phyloP scores from a whole-genome alignment of 1,284 basidiomycete species.

The Apiotrichum domesticum region DNA sequence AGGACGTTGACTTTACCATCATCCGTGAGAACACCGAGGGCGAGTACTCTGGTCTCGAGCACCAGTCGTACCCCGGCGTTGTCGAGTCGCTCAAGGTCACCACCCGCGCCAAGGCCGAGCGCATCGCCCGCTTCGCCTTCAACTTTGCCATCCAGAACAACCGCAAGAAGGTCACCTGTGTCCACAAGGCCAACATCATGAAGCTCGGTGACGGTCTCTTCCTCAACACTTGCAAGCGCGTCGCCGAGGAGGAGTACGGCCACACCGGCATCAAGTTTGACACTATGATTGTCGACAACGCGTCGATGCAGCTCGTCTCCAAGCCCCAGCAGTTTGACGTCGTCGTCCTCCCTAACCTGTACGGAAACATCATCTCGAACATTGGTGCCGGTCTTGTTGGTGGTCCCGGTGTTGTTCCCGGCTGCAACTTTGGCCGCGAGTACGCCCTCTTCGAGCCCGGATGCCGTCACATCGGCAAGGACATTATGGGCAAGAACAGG shows the following conservation, averaged over 20 bases:
- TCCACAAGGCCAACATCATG: constrained; percentile 99
- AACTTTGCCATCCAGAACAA: constrained; percentile 99
- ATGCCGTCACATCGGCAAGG: constrained; percentile 95
- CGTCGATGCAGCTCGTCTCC: constrained; percentile 97
- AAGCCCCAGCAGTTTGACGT: constrained; percentile 71
- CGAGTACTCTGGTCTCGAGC: constrained; percentile 98
- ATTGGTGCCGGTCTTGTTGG: constrained; percentile 98
- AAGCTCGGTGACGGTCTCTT: constrained; percentile 99
- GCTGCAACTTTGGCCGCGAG: constrained; percentile 96
- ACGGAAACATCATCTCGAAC: constrained; percentile 97
- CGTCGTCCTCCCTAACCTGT: constrained; percentile 50
- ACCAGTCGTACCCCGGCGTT: constrained; percentile 96
- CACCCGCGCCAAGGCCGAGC: constrained; percentile 90
- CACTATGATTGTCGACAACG: constrained; percentile 99
- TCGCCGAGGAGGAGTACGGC: constrained; percentile 89
- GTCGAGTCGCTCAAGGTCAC: constrained; percentile 98
- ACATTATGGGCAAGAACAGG: constrained; percentile 95
- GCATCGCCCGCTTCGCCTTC: constrained; percentile 95
- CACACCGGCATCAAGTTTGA: constrained; percentile 85
- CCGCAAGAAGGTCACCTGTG: constrained; percentile 99
- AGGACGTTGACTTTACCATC: constrained; percentile 96
- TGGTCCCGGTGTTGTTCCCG: constrained; percentile 95
- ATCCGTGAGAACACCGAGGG: constrained; percentile 99
- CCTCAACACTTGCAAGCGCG: constrained; percentile 93
- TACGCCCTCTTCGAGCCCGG: constrained; percentile 98